Evolutionary conservation across 2,329 filamentous ascomycete species (phyloP).

Genomic region (Aspergillus eucalypticola): DNA sequence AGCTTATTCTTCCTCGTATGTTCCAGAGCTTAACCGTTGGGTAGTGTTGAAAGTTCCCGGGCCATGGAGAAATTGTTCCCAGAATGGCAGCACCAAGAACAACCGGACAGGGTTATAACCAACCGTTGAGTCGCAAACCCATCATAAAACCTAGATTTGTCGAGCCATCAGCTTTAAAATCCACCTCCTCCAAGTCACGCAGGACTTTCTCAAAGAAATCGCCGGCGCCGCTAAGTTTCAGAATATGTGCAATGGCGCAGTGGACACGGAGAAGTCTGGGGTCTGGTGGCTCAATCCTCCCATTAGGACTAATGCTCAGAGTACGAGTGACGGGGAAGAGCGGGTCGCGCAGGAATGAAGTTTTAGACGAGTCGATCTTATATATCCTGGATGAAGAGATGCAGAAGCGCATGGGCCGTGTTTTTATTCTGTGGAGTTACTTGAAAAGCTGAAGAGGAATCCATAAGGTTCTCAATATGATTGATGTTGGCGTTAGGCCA

Average conservation of each 20-base stretch:
- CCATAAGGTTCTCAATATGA: not conserved
- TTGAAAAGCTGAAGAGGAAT: not conserved
- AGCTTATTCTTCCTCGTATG: too few relatives aligned
- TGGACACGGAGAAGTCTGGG: constrained; percentile 28
- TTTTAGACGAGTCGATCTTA: constrained; percentile 21
- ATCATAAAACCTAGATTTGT: constrained; percentile 2
- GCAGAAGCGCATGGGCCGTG: not conserved
- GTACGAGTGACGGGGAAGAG: constrained; percentile 24
- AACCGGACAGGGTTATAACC: too few relatives aligned
- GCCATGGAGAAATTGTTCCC: too few relatives aligned
- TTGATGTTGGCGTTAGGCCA: not conserved
- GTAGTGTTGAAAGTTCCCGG: too few relatives aligned
- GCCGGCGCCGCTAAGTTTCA: constrained; percentile 26
- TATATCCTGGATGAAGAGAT: constrained; percentile 12
- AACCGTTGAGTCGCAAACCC: too few relatives aligned
- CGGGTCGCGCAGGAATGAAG: constrained; percentile 19
- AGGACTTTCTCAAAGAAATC: constrained; percentile 26
- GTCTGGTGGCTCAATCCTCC: constrained; percentile 35
- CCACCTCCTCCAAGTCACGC: constrained; percentile 24
- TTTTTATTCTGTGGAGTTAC: not conserved
- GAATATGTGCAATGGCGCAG: constrained; percentile 29
- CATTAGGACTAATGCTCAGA: constrained; percentile 26
- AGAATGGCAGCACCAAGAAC: too few relatives aligned
- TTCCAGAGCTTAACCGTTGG: too few relatives aligned
- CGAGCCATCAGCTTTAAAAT: constrained; percentile 9